phyloP scores from a whole-genome alignment of 257 asterid genomes.

The Plantago ovata region DNA sequence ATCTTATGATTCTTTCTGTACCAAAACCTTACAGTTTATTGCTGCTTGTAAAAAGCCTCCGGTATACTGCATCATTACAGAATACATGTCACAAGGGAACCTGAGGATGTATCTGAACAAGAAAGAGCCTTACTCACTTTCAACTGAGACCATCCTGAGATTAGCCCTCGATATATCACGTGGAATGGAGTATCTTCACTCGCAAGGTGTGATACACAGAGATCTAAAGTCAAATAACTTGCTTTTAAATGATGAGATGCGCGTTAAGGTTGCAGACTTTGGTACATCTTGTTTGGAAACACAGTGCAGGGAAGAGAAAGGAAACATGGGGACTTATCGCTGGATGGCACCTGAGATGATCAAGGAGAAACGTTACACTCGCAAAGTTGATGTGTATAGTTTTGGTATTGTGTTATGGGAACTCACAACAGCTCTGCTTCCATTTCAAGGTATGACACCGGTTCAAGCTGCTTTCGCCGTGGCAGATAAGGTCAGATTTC shows the following conservation, averaged over 20 bases:
- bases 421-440: conserved; percentile 67
- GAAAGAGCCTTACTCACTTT: conserved; percentile 70
- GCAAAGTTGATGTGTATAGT: conserved; percentile 83
- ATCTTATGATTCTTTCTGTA: no score
- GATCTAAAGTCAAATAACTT: conserved; percentile 90
- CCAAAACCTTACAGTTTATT: conserved; percentile 43
- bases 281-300: conserved; percentile 82
- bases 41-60: conserved; percentile 81
- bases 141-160: conserved; percentile 48
- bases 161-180: conserved; percentile 78
- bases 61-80: conserved; percentile 68
- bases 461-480: conserved; percentile 84
- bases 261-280: conserved; percentile 82
- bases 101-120: conserved; percentile 76
- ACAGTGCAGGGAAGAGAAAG: conserved; percentile 49
- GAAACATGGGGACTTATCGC: conserved; percentile 76
- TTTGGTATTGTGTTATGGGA: conserved; percentile 91
- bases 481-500: conserved; percentile 54
- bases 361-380: conserved; percentile 55
- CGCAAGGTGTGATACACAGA: conserved; percentile 82
- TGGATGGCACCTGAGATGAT: conserved; percentile 99
- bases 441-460: conserved; percentile 81
- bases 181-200: conserved; percentile 82
- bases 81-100: conserved; percentile 82
- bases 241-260: conserved; percentile 71